These are phyloP conservation scores for Pseudognaphalium luteoalbum DNA, from an alignment of 129 eudicot species.

Conservation along the genomic window DNA sequence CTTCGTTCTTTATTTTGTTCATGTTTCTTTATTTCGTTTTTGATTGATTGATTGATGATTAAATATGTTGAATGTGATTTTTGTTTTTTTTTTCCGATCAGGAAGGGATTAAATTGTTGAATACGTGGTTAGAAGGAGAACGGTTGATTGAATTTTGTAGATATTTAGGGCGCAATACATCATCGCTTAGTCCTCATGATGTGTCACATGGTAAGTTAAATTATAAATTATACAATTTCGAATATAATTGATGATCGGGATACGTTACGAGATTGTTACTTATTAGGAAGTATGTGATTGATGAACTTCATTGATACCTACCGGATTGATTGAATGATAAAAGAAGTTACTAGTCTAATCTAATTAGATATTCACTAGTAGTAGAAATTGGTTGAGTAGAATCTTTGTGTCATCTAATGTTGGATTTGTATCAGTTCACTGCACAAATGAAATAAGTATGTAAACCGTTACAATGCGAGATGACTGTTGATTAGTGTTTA, in stretches of 20 bases:
- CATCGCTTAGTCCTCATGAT: conserved; percentile 61
- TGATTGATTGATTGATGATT: neutral
- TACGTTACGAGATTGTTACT: no score
- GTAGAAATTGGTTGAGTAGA: conserved; percentile 1
- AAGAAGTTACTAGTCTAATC: neutral
- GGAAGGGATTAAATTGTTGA: conserved; percentile 91
- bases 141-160: conserved; percentile 60
- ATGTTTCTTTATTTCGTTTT: neutral
- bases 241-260: neutral
- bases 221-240: neutral
- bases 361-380: neutral
- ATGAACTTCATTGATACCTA: neutral
- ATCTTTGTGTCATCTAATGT: neutral
- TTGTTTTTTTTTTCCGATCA: conserved; percentile 23
- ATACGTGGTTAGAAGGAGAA: conserved; percentile 85
- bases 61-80: neutral
- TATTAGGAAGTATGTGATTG: conserved; percentile 1
- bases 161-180: conserved; percentile 65
- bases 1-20: neutral
- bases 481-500: conserved; percentile 11
- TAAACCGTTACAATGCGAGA: neutral
- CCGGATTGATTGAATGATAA: conserved; percentile 12
- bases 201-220: conserved; percentile 73
- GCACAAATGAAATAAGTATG: conserved; percentile 10
- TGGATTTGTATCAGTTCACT: conserved; percentile 13